Conservation (phyloP, 1,284 basidiomycete genomes). For the Puccinia polysora region DNA sequence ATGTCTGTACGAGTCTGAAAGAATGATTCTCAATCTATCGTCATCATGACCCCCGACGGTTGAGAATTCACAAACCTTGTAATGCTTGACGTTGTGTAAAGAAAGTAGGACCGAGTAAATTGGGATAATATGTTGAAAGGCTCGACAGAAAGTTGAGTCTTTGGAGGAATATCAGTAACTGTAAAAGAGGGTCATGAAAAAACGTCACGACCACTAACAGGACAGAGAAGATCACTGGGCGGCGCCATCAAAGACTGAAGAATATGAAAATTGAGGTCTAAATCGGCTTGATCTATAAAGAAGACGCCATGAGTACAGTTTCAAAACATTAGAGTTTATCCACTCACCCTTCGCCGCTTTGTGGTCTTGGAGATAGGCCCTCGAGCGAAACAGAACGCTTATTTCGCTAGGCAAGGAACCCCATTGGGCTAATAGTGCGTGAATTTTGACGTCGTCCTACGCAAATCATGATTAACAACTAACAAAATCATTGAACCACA, state of each 20-base stretch:
- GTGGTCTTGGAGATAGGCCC: constrained; percentile 30
- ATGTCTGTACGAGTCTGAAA: constrained; percentile 17
- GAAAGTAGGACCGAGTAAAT: constrained; percentile 26
- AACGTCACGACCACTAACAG: neutral
- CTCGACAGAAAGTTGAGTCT: constrained; percentile 5
- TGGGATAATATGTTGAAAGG: constrained; percentile 34
- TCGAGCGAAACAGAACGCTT: constrained; percentile 33
- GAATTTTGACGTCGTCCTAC: neutral
- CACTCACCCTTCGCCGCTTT: constrained; percentile 11
- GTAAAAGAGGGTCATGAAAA: neutral
- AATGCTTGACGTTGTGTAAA: constrained; percentile 8
- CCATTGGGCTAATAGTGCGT: constrained; percentile 21
- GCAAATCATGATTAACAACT: neutral
- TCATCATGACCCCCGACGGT: neutral
- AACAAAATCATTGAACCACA: neutral
- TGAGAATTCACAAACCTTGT: constrained; percentile 1
- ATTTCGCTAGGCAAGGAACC: constrained; percentile 24
- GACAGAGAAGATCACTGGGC: neutral
- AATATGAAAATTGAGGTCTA: constrained; percentile 18
- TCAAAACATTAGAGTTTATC: neutral
- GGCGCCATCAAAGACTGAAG: constrained; percentile 3
- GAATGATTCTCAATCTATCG: neutral
- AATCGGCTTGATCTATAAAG: constrained; percentile 17
- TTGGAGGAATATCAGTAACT: neutral
- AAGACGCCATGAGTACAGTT: neutral